Base-by-base conservation (phyloP, 2,329 filamentous ascomycete species). In the Cladophialophora carrionii region DNA sequence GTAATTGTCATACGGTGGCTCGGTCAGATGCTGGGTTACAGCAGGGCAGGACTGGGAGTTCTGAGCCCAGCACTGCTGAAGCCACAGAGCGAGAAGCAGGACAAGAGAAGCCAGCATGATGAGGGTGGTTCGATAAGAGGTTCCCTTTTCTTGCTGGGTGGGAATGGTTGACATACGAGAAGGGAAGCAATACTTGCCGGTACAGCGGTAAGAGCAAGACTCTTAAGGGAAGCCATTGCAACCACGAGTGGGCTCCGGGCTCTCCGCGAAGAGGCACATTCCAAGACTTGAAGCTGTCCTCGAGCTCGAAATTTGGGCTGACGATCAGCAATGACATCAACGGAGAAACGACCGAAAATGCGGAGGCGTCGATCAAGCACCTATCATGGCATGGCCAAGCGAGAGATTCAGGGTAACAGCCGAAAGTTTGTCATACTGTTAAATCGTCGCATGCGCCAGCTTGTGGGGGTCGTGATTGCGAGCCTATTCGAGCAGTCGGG, bases 1-100 rank as follows among this genome's bases (percentile, higher is more conserved):
- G 74, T 85, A 88, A 71, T 89, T 88, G 46, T 85, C 79, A 65
- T 88, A 87, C 0, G 86, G 86, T 1, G 82, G 80, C 67, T 87
- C 85, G 34, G 78, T 82, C 2, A 87, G 76, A 64, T 81, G 76
- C 8, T 83, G 73, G 24, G 76, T 78, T 1, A 75, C 76, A 5
- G 78, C 71, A 17, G 57, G 63, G 49, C 71, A 71, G 2, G 70
- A 60, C 63, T 71, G 74, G n/a, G 61, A 65, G 26, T 48, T 61
- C 55, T 67, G 63, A 48, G 65, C 68, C 51, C 55, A 63, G 56
- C 68, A 63, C 22, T 51, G 57, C 10, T 73, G 65, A 46, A 74
- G 72, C 55, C 67, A 62, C 1, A 66, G 8, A 7, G 67, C 61
- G 41, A 62, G 68, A 14, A 65, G 29, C 4, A 66, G 49, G n/a